phyloP scores from a whole-genome alignment of 2,329 filamentous ascomycete genomes.

The Harringtonia lauricola region DNA sequence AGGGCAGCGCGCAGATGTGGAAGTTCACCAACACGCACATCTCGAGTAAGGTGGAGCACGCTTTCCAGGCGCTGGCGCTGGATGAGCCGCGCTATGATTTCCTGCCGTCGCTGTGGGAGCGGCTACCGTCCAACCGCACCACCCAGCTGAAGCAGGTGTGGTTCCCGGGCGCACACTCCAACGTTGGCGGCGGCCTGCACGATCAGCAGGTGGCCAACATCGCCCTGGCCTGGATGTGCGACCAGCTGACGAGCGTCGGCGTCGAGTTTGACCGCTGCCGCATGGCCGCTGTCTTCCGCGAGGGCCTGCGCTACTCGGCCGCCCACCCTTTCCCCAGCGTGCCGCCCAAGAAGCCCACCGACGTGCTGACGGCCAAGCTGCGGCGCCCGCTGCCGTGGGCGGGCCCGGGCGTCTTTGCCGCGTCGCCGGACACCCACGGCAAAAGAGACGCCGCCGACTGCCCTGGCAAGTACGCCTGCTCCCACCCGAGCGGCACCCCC shows the following conservation, averaged over 20 bases:
- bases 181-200: constrained; percentile 49
- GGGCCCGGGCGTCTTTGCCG: constrained; percentile 2
- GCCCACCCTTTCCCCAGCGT: constrained; percentile 21
- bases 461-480: constrained; percentile 15
- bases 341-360: constrained; percentile 1
- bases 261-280: constrained; percentile 19
- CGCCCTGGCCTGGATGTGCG: constrained; percentile 23
- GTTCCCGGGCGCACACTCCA: constrained; percentile 53
- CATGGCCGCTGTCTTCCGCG: constrained; percentile 16
- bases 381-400: constrained; percentile 13
- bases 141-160: constrained; percentile 27
- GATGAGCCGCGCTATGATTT: constrained; percentile 35
- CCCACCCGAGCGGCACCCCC: constrained; percentile 7
- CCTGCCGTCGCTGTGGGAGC: constrained; percentile 30
- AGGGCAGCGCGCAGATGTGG: constrained; percentile 21
- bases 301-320: constrained; percentile 19
- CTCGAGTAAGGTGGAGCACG: constrained; percentile 29
- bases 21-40: constrained; percentile 32
- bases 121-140: constrained; percentile 14
- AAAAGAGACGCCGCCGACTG: constrained; percentile 17
- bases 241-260: constrained; percentile 21
- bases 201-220: constrained; percentile 23
- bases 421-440: background rate
- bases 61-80: constrained; percentile 38
- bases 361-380: too few species aligned